These are phyloP conservation scores for Globisporangium apiculatum DNA, from an alignment of 352 stramenopile genomes.

Conservation along the genomic window DNA sequence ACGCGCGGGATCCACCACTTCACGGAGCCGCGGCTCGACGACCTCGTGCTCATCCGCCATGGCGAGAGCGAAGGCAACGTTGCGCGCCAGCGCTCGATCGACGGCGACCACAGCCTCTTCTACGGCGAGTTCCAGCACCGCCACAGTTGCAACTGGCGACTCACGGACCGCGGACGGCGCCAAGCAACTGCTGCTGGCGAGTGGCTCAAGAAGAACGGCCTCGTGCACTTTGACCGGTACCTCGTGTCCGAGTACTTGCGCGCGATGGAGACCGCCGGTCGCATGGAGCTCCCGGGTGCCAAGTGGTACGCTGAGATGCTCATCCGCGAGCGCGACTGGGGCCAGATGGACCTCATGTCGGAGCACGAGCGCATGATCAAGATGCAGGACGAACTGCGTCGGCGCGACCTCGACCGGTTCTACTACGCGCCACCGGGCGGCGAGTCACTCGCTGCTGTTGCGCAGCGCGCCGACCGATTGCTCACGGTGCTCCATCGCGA, in stretches of 20 bases:
- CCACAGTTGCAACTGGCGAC: conserved; percentile 84
- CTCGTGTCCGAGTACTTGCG: conserved; percentile 85
- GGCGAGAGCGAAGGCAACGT: conserved; percentile 88
- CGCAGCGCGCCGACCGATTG: conserved; percentile 74
- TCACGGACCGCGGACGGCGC: conserved; percentile 74
- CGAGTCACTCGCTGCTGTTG: conserved; percentile 76
- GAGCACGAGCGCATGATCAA: conserved; percentile 82
- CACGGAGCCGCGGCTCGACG: conserved; percentile 49
- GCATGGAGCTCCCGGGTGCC: conserved; percentile 60
- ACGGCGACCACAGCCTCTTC: conserved; percentile 82
- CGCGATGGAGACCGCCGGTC: conserved; percentile 79
- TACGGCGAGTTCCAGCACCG: conserved; percentile 84
- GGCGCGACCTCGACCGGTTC: conserved; percentile 77
- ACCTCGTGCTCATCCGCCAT: conserved; percentile 86
- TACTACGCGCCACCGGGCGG: conserved; percentile 82
- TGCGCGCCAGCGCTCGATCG: conserved; percentile 71
- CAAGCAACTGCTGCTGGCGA: conserved; percentile 71
- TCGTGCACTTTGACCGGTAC: conserved; percentile 79
- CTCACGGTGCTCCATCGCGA: conserved; percentile 77
- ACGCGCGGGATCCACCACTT: conserved; percentile 17
- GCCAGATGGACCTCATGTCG: conserved; percentile 87
- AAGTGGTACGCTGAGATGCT: conserved; percentile 87
- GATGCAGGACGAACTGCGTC: conserved; percentile 84
- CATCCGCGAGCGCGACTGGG: conserved; percentile 85
- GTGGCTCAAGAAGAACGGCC: conserved; percentile 74